Base-by-base conservation (phyloP, 805 yeast genomes). In the Candida sphagnicola region DNA sequence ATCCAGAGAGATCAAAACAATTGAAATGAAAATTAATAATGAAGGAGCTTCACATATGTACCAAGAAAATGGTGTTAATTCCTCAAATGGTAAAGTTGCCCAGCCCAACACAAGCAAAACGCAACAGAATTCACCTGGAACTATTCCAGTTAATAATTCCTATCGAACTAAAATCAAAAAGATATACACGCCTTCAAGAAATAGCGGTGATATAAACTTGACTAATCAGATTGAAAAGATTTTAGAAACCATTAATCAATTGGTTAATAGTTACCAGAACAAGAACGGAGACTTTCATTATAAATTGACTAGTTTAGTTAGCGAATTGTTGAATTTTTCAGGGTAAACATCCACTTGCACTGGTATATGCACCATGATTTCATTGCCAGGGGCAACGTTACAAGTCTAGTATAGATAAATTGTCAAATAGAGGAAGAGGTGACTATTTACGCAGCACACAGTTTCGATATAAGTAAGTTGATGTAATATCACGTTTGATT, bases 1-100 rank as follows among this genome's bases (percentile, higher is more conserved):
- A 28, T 74, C 72, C 3, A 48, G 73, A 5, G 76, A 71, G 38
- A 65, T 70, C 40, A 70, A 70, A 40, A 50, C 64, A 25, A 63
- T 70, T n/a, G 72, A 68, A 39, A 60, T 68, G 65, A 56, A 48
- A 26, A 48, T 51, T 5, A 64, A 62, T 3, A 57, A 42, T 36
- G 12, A 18, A 8, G 28, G 29, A 3, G 23, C 26, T 10, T 32
- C 18, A 12, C 6, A 26, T 10, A 13, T 26, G 12, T 10, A 26
- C 15, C 24, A 21, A 21, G 24, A 21, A 21, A 6, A 10, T 10
- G 31, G 21, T 4, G 25, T 39, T 17, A 39, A 45, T 16, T 35
- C 44, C 4, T 18, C 33, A 10, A 35, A 37, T 15, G 30, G 26
- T 10, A 18, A 17, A 19, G 30, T 21, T 17, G 39, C 35, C 38